Evolutionary conservation across 2,329 filamentous ascomycete species (phyloP), one percentile per base, ranked within the genome.

Genomic region (Rhynchosporium secalis): DNA sequence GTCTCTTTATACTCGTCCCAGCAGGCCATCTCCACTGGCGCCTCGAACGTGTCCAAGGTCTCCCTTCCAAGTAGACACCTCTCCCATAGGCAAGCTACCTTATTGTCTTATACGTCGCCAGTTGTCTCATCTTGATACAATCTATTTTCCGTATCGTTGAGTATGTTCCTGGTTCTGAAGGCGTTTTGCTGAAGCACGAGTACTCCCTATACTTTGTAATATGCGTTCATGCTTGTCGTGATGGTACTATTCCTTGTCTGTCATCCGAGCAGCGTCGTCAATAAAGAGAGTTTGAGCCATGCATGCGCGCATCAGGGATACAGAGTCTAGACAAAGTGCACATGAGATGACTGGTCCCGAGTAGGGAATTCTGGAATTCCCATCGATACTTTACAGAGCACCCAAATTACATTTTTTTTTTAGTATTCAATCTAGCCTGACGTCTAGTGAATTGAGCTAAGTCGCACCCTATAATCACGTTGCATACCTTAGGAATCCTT

Each of bases 1-100:
- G 75, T 13, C 74, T 81, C 58, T 84, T 84, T 66, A 72, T 83
- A 29, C 58, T 77, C 1, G 74, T 79, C 0, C 74, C 79, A 0
- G 66, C 79, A 0, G 66, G 73, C 1, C 64, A 79, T 1, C 83
- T 83, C 71, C 77, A 83, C 63, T 51, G 61, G 28, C 60, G 60
- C 28, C 48, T 64, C 2, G 73, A 78, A 1, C 73, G 80, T 29
- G 66, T 62, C 1, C 74, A 75, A 0, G 73, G 75, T 4, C 28
- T 43, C 0, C 57, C 49, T n/a, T 66, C 69, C 5, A 56, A 58
- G 36, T 41, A 56, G 29, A 20, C 65, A n/a, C 31, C 43, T n/a
- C 48, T 69, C 4, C 64, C 62, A 31, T 70, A 74, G 77, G 65
- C 72, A 65, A 75, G 72, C 58, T 75, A 77, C 58, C 72, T 82